Conservation (phyloP, 2,329 filamentous ascomycete genomes). For the Colletotrichum caudatum region DNA sequence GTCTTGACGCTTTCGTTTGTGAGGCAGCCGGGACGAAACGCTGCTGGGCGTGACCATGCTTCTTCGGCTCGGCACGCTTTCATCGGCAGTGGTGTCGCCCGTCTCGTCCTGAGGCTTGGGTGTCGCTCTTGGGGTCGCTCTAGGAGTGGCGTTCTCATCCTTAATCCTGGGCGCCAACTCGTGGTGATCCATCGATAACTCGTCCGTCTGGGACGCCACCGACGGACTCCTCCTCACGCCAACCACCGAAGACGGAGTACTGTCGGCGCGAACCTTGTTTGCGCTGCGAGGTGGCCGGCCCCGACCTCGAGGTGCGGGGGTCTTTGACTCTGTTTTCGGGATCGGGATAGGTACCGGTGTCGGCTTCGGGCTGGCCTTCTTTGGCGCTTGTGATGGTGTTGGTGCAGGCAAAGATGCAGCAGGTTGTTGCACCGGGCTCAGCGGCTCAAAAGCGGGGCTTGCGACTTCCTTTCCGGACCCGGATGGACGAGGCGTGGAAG, state of each 20-base stretch:
- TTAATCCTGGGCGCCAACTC: conserved; percentile 63
- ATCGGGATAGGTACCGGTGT: conserved; percentile 27
- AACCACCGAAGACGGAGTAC: conserved; percentile 51
- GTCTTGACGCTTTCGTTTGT: conserved; percentile 70
- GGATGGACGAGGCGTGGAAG: conserved; percentile 65
- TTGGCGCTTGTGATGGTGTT: conserved; percentile 48
- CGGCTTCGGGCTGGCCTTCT: conserved; percentile 53
- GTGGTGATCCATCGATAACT: conserved; percentile 59
- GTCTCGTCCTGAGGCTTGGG: conserved; percentile 66
- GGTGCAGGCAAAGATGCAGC: conserved; percentile 53
- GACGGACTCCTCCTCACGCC: conserved; percentile 58
- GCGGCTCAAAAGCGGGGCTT: conserved; percentile 68
- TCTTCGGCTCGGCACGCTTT: conserved; percentile 58
- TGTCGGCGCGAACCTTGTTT: conserved; percentile 51
- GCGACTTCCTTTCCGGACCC: conserved; percentile 51
- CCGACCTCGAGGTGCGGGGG: conserved; percentile 47
- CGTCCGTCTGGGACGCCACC: conserved; percentile 60
- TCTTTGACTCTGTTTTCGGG: conserved; percentile 46
- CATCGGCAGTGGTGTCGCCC: conserved; percentile 67
- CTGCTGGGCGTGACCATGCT: conserved; percentile 53
- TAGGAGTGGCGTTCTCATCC: conserved; percentile 65
- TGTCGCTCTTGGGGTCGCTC: conserved; percentile 36
- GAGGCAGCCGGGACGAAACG: conserved; percentile 52
- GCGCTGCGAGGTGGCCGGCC: conserved; percentile 53
- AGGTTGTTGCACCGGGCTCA: conserved; percentile 65